A percentile compares a stretch with the other conserved stretches of the same genome.
phyloP scores from a whole-genome alignment of 2,329 filamentous ascomycete species.

The Xenosphaeropsis pyriputrescens region DNA sequence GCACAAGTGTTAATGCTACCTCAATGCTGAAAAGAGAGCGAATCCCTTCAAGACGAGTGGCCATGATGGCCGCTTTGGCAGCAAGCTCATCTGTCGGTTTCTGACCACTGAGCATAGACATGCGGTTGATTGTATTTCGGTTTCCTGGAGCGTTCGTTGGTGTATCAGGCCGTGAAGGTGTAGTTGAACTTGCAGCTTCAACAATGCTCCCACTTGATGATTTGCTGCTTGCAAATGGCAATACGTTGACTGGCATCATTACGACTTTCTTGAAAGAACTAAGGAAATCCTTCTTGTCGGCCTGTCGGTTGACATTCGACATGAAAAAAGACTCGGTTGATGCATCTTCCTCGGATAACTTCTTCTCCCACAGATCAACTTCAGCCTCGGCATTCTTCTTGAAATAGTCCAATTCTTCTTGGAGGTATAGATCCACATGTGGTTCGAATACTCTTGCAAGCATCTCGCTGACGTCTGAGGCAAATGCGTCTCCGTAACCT shows the following conservation, averaged over 20 bases:
- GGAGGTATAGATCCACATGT: conserved; percentile 84
- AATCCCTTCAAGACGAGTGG: conserved; percentile 85
- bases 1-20: conserved; percentile 78
- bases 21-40: conserved; percentile 93
- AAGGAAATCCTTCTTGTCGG: conserved; percentile 91
- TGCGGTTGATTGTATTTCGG: conserved; percentile 10
- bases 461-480: conserved; percentile 50
- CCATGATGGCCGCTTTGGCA: conserved; percentile 96
- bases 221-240: conserved; percentile 44
- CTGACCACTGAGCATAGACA: conserved; percentile 34
- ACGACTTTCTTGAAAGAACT: conserved; percentile 97
- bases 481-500: conserved; percentile 42
- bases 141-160: conserved; percentile 21
- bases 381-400: conserved; percentile 60
- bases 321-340: conserved; percentile 89
- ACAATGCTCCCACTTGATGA: conserved; percentile 11
- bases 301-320: conserved; percentile 86
- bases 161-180: conserved; percentile 31
- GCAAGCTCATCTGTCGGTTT: conserved; percentile 83
- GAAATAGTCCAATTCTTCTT: conserved; percentile 83
- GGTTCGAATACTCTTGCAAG: conserved; percentile 70
- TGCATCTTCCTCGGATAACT: conserved; percentile 80
- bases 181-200: conserved; percentile 8
- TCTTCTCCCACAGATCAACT: conserved; percentile 80
- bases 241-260: conserved; percentile 93